These are phyloP conservation scores for Nigrospora oryzae DNA, from an alignment of 2,329 filamentous ascomycete species.

Conservation along the genomic window DNA sequence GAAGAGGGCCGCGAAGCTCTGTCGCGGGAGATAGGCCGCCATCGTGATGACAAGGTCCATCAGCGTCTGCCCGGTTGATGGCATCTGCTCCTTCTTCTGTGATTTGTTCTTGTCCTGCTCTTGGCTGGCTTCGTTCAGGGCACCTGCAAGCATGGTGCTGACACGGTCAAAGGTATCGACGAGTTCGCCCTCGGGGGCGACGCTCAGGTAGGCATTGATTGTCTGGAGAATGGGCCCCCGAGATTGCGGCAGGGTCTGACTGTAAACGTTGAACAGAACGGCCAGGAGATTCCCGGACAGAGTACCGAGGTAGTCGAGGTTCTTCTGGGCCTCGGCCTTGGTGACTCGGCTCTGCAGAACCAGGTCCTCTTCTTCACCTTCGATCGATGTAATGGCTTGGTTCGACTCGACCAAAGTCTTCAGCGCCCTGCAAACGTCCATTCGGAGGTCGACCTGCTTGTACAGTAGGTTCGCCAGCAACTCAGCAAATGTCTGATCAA, in stretches of 20 bases:
- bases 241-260: constrained; percentile 87
- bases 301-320: constrained; percentile 69
- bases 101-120: constrained; percentile 55
- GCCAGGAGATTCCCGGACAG: constrained; percentile 87
- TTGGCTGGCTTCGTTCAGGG: constrained; percentile 50
- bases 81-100: constrained; percentile 62
- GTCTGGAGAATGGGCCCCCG: constrained; percentile 86
- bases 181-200: constrained; percentile 70
- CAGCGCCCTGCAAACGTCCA: constrained; percentile 79
- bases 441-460: constrained; percentile 77
- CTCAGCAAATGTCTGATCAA: constrained; percentile 85
- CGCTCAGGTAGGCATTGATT: constrained; percentile 89
- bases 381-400: constrained; percentile 65
- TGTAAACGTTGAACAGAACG: constrained; percentile 98
- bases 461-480: constrained; percentile 87
- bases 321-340: constrained; percentile 66
- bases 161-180: constrained; percentile 85
- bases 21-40: constrained; percentile 81
- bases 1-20: constrained; percentile 80
- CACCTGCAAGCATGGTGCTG: constrained; percentile 69
- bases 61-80: constrained; percentile 85
- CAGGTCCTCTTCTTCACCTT: constrained; percentile 59
- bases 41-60: constrained; percentile 98
- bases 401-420: constrained; percentile 89
- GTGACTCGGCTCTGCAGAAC: constrained; percentile 72